Conservation (phyloP, 495 filamentous ascomycete genomes). For the Penicillium goetzii region DNA sequence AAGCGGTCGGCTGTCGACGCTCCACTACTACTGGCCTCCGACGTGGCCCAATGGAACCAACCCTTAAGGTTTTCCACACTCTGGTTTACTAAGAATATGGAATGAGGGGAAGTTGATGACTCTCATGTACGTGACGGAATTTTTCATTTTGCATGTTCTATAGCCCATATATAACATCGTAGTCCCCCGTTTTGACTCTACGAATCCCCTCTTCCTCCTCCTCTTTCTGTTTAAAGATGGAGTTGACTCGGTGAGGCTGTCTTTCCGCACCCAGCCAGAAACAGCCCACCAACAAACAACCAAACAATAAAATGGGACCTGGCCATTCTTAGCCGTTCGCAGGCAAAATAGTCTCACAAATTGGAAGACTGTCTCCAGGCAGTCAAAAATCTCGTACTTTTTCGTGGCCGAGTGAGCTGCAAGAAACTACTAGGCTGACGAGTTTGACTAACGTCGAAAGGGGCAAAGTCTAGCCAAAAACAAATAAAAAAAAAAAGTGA, state of each 20-base stretch:
- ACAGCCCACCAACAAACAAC: neutral
- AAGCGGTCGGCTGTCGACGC: conserved; percentile 22
- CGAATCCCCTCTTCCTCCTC: neutral
- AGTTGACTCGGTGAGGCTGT: conserved; percentile 6
- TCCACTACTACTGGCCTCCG: conserved; percentile 12
- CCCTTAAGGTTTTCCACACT: neutral
- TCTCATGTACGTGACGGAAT: conserved; percentile 3
- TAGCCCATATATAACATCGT: neutral
- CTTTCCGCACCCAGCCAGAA: conserved; percentile 16
- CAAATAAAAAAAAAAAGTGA: conserved; percentile 14
- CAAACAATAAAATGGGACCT: conserved; percentile 7
- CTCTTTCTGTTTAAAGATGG: conserved; percentile 1
- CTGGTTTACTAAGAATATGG: neutral
- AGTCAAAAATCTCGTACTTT: neutral
- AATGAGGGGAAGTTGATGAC: conserved; percentile 17
- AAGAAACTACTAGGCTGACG: neutral
- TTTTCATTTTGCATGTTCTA: neutral
- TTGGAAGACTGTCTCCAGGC: neutral
- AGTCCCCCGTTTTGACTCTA: neutral
- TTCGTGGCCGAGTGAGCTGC: neutral
- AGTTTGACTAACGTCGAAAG: conserved; percentile 27
- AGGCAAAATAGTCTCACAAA: neutral
- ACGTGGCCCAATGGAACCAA: conserved; percentile 29
- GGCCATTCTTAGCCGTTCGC: conserved; percentile 15
- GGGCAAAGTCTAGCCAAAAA: conserved; percentile 17